phyloP scores from a whole-genome alignment of 345 rosid species.

The Melastoma malabathricum region DNA sequence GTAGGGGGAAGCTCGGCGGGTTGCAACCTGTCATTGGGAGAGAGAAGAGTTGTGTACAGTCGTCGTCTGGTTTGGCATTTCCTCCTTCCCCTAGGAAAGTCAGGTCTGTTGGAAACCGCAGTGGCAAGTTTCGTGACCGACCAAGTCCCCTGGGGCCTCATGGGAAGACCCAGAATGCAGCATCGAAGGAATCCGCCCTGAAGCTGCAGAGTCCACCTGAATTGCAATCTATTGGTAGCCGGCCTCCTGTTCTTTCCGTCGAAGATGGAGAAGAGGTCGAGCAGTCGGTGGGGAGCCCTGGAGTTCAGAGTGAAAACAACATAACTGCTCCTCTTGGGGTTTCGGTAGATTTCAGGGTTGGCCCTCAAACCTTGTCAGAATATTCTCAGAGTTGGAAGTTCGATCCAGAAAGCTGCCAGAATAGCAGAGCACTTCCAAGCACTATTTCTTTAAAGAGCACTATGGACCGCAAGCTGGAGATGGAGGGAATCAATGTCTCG shows the following conservation, averaged over 20 bases:
- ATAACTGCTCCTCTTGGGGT: conserved; percentile 51
- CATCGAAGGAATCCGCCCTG: conserved; percentile 35
- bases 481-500: conserved; percentile 38
- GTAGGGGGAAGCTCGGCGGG: conserved; percentile 17
- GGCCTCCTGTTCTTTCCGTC: conserved; percentile 66
- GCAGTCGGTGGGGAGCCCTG: conserved; percentile 61
- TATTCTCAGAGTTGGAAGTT: conserved; percentile 11
- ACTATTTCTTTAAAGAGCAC: conserved; percentile 53
- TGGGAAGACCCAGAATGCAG: conserved; percentile 61
- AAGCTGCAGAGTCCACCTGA: conserved; percentile 62
- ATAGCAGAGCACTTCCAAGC: conserved; percentile 55
- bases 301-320: conserved; percentile 61
- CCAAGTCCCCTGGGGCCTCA: conserved; percentile 70
- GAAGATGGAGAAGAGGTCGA: conserved; percentile 98
- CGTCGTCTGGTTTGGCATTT: conserved; percentile 38
- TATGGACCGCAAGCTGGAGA: conserved; percentile 55
- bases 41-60: conserved; percentile 25
- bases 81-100: conserved; percentile 58
- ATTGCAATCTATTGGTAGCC: conserved; percentile 64
- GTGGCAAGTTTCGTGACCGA: conserved; percentile 48
- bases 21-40: conserved; percentile 20
- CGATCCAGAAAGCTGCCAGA: conserved; percentile 35
- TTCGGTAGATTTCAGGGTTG: too few species aligned
- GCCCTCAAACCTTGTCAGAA: too few species aligned
- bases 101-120: conserved; percentile 37